phyloP scores from a whole-genome alignment of 2,329 filamentous ascomycete species.

The Zopfia rhizophila region DNA sequence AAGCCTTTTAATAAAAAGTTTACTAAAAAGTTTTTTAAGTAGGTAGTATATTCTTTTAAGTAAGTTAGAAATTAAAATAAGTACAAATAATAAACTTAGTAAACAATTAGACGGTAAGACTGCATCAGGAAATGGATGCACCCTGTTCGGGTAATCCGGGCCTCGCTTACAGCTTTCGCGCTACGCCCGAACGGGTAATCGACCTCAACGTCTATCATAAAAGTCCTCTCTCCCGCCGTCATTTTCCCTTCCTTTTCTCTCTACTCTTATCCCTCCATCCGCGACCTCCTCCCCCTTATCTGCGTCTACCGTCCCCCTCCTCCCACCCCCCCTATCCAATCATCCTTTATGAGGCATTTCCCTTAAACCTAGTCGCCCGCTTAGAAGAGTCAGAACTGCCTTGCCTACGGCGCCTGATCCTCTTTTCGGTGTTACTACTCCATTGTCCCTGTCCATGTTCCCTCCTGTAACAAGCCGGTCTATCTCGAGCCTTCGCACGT shows the following conservation, averaged over 20 bases:
- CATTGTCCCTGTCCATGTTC: no score
- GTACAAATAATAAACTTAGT: constrained; percentile 6
- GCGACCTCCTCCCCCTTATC: constrained; percentile 2
- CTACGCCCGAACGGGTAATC: constrained; percentile 21
- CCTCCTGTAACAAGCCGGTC: no score
- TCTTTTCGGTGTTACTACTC: no score
- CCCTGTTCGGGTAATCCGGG: constrained; percentile 17
- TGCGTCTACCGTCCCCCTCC: no score
- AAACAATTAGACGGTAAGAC: constrained; percentile 24
- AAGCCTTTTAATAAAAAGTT: no score
- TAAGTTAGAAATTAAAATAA: background rate
- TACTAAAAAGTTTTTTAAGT: no score
- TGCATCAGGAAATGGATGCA: constrained; percentile 23
- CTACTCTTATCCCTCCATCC: constrained; percentile 21
- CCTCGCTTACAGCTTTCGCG: constrained; percentile 18
- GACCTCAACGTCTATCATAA: constrained; percentile 23
- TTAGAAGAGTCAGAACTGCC: no score
- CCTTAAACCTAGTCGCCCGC: constrained; percentile 3
- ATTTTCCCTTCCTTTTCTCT: constrained; percentile 24
- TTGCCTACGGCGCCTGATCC: no score
- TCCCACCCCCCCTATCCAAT: constrained; percentile 13
- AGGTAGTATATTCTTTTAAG: no score
- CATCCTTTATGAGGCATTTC: constrained; percentile 23
- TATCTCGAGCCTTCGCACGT: no score
- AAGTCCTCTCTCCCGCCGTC: constrained; percentile 18